Evolutionary conservation across 352 stramenopile genomes (phyloP).

Genomic region (Stramenopiles sp.): DNA sequence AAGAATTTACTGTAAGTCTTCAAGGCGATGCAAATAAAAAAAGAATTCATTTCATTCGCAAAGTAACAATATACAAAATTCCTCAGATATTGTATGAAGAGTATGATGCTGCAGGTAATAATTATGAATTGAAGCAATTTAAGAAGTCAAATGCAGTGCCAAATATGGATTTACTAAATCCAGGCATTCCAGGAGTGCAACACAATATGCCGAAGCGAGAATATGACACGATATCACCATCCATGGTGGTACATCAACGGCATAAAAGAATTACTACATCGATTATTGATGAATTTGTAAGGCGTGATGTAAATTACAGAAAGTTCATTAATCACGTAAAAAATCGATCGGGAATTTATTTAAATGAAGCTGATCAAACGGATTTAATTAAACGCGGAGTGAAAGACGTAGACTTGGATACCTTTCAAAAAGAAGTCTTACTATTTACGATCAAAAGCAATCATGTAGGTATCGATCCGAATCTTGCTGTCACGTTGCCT

Average conservation of each 20-base stretch:
- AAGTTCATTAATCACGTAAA: neutral
- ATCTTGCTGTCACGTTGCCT: neutral
- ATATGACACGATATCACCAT: neutral
- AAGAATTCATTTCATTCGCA: neutral
- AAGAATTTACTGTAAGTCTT: no score
- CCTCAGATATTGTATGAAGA: neutral
- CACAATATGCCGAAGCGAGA: neutral
- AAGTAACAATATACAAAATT: neutral
- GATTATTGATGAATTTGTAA: neutral
- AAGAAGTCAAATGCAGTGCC: neutral
- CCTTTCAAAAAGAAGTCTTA: neutral
- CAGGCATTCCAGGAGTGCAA: neutral
- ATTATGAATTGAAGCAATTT: neutral
- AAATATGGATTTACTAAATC: neutral
- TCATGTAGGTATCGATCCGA: neutral
- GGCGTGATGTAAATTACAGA: neutral
- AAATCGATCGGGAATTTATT: neutral
- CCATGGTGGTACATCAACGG: neutral
- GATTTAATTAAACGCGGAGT: neutral
- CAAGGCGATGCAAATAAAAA: neutral
- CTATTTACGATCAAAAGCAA: neutral
- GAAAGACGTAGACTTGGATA: neutral
- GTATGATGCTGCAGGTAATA: neutral
- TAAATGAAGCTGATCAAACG: neutral
- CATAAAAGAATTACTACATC: neutral